Evolutionary conservation across 129 eudicot genomes (phyloP).

Genomic region (Gnaphalium uliginosum): DNA sequence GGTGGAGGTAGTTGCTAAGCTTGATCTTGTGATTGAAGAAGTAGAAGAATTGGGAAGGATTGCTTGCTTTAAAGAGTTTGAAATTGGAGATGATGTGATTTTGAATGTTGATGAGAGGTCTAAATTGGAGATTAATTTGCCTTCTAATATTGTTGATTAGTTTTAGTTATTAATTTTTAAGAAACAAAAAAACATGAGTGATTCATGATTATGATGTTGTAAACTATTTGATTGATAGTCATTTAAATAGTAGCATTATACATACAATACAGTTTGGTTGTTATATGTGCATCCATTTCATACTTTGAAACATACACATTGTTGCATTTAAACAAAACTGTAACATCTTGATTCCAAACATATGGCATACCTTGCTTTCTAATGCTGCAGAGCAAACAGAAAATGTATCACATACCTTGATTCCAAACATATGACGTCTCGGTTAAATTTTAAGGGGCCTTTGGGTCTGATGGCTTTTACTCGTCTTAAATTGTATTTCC

Average conservation of each 20-base stretch:
- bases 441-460: no score
- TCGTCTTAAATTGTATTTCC: no score
- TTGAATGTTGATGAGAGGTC: constrained; percentile 25
- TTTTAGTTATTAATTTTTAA: background rate
- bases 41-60: constrained; percentile 49
- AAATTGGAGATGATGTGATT: constrained; percentile 32
- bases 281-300: background rate
- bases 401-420: no score
- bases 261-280: background rate
- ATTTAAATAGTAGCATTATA: background rate
- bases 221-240: constrained; percentile 2
- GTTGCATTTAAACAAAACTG: background rate
- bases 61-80: constrained; percentile 43
- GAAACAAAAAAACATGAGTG: background rate
- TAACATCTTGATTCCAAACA: background rate
- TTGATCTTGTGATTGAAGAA: constrained; percentile 46
- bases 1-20: constrained; percentile 44
- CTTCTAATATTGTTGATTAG: constrained; percentile 14
- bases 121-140: constrained; percentile 30
- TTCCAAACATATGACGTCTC: background rate
- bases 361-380: background rate
- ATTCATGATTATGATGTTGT: background rate
- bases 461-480: no score
- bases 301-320: background rate
- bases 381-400: background rate